Evolutionary conservation across 2,329 filamentous ascomycete genomes (phyloP).

Genomic region (Aureobasidium sp.): DNA sequence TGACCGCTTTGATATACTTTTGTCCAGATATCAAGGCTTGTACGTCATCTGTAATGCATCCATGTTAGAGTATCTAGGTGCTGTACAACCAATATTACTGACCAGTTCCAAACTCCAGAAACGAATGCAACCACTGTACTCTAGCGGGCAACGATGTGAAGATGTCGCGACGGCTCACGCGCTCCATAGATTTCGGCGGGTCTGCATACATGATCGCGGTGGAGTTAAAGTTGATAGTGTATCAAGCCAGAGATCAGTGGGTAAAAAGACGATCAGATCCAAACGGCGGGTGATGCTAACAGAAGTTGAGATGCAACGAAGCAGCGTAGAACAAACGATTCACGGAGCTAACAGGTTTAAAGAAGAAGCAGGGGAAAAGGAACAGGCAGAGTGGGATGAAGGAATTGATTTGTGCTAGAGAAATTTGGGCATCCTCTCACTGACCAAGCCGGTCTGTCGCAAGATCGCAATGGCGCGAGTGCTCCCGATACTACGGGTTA

Average conservation of each 20-base stretch:
- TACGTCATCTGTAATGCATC: conserved; percentile 61
- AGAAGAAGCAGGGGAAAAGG: not conserved
- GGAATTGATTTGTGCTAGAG: conserved; percentile 2
- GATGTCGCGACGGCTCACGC: conserved; percentile 61
- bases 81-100: not conserved
- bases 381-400: not conserved
- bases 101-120: conserved; percentile 56
- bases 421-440: not conserved
- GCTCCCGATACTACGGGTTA: not conserved
- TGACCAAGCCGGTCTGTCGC: not conserved
- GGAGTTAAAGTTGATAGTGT: not conserved
- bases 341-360: not conserved
- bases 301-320: not conserved
- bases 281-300: not conserved
- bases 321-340: not conserved
- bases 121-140: conserved; percentile 64
- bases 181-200: conserved; percentile 33
- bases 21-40: conserved; percentile 59
- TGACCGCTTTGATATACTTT: conserved; percentile 71
- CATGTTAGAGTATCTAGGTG: conserved; percentile 14
- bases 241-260: not conserved
- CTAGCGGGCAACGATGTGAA: conserved; percentile 63
- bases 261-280: not conserved
- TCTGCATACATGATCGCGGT: conserved; percentile 4
- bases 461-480: not conserved